A percentile compares a stretch with the other conserved stretches of the same genome.
These are phyloP conservation scores for Ogataea thermomethanolica DNA, from an alignment of 805 yeast genomes.

Conservation along the genomic window DNA sequence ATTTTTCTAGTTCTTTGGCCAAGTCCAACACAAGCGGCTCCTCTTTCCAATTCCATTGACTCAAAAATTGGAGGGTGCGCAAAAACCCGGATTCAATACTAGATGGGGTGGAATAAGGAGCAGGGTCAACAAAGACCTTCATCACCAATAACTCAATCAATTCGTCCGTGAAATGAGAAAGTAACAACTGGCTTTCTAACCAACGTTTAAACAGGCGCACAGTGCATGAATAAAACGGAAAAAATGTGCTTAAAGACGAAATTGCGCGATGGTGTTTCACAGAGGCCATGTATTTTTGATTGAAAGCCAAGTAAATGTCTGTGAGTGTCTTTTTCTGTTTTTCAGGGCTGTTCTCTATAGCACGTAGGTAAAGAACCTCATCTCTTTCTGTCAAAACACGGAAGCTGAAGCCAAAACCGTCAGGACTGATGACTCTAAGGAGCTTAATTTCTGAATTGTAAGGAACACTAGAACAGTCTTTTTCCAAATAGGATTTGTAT, in stretches of 20 bases:
- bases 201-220: conserved; percentile 85
- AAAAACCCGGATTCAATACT: conserved; percentile 79
- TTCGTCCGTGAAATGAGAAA: conserved; percentile 72
- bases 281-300: conserved; percentile 60
- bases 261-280: conserved; percentile 81
- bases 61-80: conserved; percentile 63
- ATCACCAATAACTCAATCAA: conserved; percentile 77
- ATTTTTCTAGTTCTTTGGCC: conserved; percentile 43
- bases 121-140: conserved; percentile 80
- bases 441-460: conserved; percentile 56
- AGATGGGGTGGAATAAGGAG: conserved; percentile 80
- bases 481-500: conserved; percentile 58
- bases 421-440: conserved; percentile 73
- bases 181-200: conserved; percentile 78
- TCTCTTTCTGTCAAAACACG: conserved; percentile 83
- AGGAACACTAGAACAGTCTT: conserved; percentile 63
- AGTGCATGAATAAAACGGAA: conserved; percentile 70
- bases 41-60: conserved; percentile 94
- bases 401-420: conserved; percentile 82
- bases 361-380: conserved; percentile 67
- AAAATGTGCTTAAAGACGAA: conserved; percentile 64
- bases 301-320: conserved; percentile 59
- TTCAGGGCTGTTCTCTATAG: conserved; percentile 61
- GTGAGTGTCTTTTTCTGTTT: conserved; percentile 58
- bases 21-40: conserved; percentile 79